A percentile compares a stretch with the other conserved stretches of the same genome.
These are phyloP conservation scores for Boechera divaricarpa DNA, from an alignment of 345 rosid genomes.

Conservation along the genomic window DNA sequence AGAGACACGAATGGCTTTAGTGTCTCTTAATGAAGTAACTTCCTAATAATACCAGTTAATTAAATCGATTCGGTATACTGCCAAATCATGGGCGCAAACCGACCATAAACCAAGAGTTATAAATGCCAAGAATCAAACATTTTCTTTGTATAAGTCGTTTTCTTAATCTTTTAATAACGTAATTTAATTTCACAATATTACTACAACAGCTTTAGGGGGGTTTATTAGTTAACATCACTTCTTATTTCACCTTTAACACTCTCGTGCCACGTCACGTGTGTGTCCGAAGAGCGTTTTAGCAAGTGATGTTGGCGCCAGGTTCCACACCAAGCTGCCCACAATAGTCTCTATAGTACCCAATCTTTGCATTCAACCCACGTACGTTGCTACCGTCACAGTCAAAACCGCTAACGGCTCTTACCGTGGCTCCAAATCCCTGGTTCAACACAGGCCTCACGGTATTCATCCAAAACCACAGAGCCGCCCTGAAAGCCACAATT, in stretches of 20 bases:
- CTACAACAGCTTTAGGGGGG: neutral
- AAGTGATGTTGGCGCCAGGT: constrained; percentile 42
- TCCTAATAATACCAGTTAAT: too few species aligned
- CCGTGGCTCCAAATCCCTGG: constrained; percentile 62
- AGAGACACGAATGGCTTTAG: too few species aligned
- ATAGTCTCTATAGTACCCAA: constrained; percentile 46
- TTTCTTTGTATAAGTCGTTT: neutral
- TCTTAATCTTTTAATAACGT: neutral
- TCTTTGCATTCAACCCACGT: constrained; percentile 46
- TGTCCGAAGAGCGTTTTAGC: constrained; percentile 34
- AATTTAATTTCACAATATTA: neutral
- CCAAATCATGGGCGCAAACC: too few species aligned
- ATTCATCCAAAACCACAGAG: constrained; percentile 66
- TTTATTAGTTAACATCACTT: neutral
- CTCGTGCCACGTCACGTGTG: neutral
- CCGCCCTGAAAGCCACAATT: constrained; percentile 52
- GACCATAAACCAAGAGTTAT: neutral
- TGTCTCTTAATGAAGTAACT: too few species aligned
- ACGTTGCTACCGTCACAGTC: constrained; percentile 53
- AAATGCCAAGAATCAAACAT: neutral
- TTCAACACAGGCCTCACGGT: constrained; percentile 47
- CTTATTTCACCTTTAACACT: neutral
- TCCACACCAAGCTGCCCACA: constrained; percentile 50
- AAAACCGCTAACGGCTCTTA: constrained; percentile 50
- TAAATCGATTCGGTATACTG: too few species aligned